phyloP scores from a whole-genome alignment of 768 basidiomycete species.

The Boletus huronensis region DNA sequence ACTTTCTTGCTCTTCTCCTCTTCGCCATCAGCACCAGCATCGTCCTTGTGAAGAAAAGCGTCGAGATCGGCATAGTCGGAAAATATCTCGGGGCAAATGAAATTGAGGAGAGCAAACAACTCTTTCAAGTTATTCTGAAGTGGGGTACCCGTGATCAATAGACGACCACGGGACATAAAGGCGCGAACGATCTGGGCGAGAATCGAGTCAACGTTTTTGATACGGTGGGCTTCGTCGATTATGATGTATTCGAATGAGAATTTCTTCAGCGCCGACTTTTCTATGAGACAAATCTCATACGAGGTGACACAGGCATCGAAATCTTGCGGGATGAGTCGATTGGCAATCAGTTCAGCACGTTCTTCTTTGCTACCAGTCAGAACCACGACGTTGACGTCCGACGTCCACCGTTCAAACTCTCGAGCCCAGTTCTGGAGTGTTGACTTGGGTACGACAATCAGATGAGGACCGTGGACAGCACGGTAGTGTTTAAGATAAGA shows the following conservation, averaged over 20 bases:
- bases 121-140: conserved; percentile 97
- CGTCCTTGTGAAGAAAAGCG: conserved; percentile 89
- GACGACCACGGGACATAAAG: conserved; percentile 82
- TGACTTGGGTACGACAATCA: conserved; percentile 97
- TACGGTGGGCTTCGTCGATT: conserved; percentile 98
- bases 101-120: conserved; percentile 87
- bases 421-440: conserved; percentile 96
- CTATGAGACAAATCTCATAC: conserved; percentile 96
- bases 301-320: conserved; percentile 95
- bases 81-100: conserved; percentile 96
- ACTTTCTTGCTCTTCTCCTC: conserved; percentile 88
- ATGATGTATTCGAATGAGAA: conserved; percentile 97
- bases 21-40: conserved; percentile 59
- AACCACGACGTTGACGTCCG: conserved; percentile 77
- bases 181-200: conserved; percentile 91
- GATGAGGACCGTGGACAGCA: conserved; percentile 75
- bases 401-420: conserved; percentile 90
- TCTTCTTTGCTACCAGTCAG: conserved; percentile 90
- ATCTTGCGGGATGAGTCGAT: conserved; percentile 76
- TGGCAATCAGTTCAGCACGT: conserved; percentile 74
- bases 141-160: conserved; percentile 96
- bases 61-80: conserved; percentile 90
- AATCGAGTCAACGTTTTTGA: conserved; percentile 98
- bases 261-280: conserved; percentile 88
- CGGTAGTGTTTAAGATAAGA: conserved; percentile 88